Percentiles rank a stretch among this genome's conserved stretches.
phyloP scores from a whole-genome alignment of 495 filamentous ascomycete genomes.

The Poronia punctata region DNA sequence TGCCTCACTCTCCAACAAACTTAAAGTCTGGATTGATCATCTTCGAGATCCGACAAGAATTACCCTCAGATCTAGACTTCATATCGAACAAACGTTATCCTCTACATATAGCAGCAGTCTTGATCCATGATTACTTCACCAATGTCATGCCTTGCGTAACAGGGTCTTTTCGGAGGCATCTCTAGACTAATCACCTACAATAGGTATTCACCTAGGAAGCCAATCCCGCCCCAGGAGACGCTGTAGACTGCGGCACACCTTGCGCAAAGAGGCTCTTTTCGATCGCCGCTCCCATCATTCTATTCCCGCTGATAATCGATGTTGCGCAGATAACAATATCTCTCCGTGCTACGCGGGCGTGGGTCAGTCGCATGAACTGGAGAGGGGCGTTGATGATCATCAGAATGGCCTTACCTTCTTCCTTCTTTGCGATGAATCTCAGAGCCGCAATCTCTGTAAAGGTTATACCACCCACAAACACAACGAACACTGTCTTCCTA shows the following conservation, averaged over 20 bases:
- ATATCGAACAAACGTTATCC: too few relatives aligned
- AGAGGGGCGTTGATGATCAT: neutral
- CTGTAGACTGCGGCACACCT: conserved; percentile 12
- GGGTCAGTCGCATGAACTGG: conserved; percentile 10
- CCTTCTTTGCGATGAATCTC: conserved; percentile 79
- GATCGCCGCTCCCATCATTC: conserved; percentile 82
- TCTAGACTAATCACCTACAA: too few relatives aligned
- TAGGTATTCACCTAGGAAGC: too few relatives aligned
- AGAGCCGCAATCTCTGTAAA: conserved; percentile 94
- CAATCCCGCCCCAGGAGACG: too few relatives aligned
- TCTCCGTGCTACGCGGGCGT: conserved; percentile 45
- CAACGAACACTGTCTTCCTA: conserved; percentile 82
- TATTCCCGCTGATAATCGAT: conserved; percentile 79
- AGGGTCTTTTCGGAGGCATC: too few relatives aligned
- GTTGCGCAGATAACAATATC: conserved; percentile 91
- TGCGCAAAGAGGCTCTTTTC: conserved; percentile 62
- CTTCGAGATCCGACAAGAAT: too few relatives aligned
- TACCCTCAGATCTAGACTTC: too few relatives aligned
- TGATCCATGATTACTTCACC: too few relatives aligned
- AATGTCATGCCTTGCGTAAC: too few relatives aligned
- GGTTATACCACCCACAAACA: conserved; percentile 90
- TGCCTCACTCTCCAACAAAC: too few relatives aligned
- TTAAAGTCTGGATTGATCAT: too few relatives aligned
- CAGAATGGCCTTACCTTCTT: conserved; percentile 55
- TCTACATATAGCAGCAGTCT: too few relatives aligned